Evolutionary conservation across 116 monocot species (phyloP).

Genomic region (Cymodocea nodosa): DNA sequence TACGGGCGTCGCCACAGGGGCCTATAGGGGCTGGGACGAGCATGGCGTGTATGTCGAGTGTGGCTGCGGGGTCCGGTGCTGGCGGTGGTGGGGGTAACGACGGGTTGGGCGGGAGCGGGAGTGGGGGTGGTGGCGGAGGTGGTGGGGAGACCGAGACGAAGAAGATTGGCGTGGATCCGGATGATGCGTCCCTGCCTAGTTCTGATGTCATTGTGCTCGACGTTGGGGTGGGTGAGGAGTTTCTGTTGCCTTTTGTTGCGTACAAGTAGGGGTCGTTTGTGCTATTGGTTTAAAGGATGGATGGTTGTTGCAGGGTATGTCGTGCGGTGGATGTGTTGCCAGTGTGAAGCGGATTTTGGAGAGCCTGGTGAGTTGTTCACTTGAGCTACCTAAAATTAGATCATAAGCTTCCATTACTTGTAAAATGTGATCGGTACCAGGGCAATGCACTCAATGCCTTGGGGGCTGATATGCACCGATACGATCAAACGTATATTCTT

Average conservation of each 20-base stretch:
- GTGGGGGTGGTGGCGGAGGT: slow-evolving; percentile 20
- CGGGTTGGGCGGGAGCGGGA: slow-evolving; percentile 21
- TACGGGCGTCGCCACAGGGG: slow-evolving; percentile 1
- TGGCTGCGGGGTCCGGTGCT: slow-evolving; percentile 13
- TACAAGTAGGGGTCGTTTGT: neutral
- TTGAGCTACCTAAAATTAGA: neutral
- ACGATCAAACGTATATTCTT: too few relatives aligned
- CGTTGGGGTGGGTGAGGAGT: slow-evolving; percentile 59
- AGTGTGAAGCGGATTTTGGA: slow-evolving; percentile 95
- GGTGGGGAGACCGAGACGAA: slow-evolving; percentile 17
- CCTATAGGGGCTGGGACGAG: slow-evolving; percentile 1
- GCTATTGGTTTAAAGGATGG: slow-evolving; percentile 1
- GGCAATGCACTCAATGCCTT: too few relatives aligned
- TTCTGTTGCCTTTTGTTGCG: neutral
- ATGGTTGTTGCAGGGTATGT: slow-evolving; percentile 62
- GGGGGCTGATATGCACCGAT: too few relatives aligned
- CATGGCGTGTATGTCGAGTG: slow-evolving; percentile 41
- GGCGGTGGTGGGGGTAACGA: slow-evolving; percentile 24
- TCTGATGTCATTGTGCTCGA: slow-evolving; percentile 81
- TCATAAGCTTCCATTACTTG: too few relatives aligned
- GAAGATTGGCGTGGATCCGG: slow-evolving; percentile 17
- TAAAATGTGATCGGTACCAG: too few relatives aligned
- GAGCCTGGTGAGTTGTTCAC: slow-evolving; percentile 41
- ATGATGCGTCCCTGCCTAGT: slow-evolving; percentile 22
- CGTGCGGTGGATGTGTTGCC: slow-evolving; percentile 90